Evolutionary conservation across 2,329 filamentous ascomycete genomes (phyloP).

Genomic region (Colletotrichum plurivorum): DNA sequence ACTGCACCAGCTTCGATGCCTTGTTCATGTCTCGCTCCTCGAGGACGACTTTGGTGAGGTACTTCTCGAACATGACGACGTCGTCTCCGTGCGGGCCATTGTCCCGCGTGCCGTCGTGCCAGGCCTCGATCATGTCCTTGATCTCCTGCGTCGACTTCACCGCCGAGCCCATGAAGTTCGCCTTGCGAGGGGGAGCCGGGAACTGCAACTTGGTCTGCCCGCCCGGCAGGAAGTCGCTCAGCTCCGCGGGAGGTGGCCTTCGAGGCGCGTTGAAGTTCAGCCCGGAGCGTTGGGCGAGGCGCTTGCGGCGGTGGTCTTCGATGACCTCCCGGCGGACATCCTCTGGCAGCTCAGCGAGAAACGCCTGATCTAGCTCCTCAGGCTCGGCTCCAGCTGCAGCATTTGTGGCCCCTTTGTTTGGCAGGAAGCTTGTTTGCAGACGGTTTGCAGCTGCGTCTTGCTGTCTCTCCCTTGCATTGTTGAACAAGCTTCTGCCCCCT

Average conservation of each 20-base stretch:
- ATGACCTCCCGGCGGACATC: slow-evolving; percentile 85
- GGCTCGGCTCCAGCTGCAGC: slow-evolving; percentile 50
- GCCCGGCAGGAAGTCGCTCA: slow-evolving; percentile 43
- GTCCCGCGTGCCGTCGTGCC: slow-evolving; percentile 79
- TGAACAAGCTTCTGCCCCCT: slow-evolving; percentile 59
- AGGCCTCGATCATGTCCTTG: slow-evolving; percentile 80
- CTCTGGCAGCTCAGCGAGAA: slow-evolving; percentile 86
- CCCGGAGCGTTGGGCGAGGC: slow-evolving; percentile 69
- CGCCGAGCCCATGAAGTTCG: slow-evolving; percentile 60
- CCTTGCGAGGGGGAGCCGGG: slow-evolving; percentile 59
- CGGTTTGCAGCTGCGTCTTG: slow-evolving; percentile 71
- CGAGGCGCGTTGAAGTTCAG: slow-evolving; percentile 59
- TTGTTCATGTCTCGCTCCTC: slow-evolving; percentile 87
- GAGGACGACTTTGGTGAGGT: slow-evolving; percentile 78
- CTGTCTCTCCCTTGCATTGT: slow-evolving; percentile 64
- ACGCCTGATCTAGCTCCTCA: slow-evolving; percentile 75
- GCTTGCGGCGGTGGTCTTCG: slow-evolving; percentile 77
- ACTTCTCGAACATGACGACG: slow-evolving; percentile 79
- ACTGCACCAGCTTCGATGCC: slow-evolving; percentile 77
- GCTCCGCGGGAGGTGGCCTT: slow-evolving; percentile 42
- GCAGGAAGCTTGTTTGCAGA: slow-evolving; percentile 81
- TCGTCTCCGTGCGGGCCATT: slow-evolving; percentile 87
- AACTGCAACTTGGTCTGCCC: slow-evolving; percentile 64
- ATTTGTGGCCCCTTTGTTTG: slow-evolving; percentile 52
- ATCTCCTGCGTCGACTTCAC: slow-evolving; percentile 70